Evolutionary conservation across 106 monocot genomes (phyloP).

Genomic region (Posidonia australis): DNA sequence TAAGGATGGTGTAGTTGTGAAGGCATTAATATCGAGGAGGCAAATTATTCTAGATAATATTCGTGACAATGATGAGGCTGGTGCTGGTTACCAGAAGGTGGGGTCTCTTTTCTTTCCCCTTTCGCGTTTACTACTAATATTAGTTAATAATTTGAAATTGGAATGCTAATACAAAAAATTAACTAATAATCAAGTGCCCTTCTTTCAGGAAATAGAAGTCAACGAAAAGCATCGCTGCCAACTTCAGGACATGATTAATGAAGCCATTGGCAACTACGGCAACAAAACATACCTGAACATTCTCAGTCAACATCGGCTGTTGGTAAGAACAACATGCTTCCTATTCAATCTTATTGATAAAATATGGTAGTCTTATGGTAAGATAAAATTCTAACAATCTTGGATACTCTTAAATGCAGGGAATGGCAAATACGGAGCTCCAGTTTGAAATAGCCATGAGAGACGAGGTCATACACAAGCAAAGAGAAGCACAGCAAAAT

Average conservation of each 20-base stretch:
- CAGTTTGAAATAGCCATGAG: conserved; percentile 98
- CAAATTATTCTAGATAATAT: conserved; percentile 96
- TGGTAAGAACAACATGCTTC: conserved; percentile 37
- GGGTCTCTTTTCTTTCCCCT: background rate
- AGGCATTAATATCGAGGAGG: conserved; percentile 60
- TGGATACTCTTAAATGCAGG: conserved; percentile 25
- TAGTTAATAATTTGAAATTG: background rate
- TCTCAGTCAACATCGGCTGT: conserved; percentile 90
- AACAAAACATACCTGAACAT: conserved; percentile 89
- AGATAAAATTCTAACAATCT: background rate
- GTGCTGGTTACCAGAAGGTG: conserved; percentile 78
- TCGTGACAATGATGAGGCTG: conserved; percentile 97
- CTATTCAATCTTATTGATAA: background rate
- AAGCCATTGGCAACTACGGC: conserved; percentile 77
- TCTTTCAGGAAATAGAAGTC: conserved; percentile 69
- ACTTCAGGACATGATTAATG: conserved; percentile 88
- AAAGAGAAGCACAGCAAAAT: conserved; percentile 71
- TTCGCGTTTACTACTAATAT: background rate
- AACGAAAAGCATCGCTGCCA: conserved; percentile 69
- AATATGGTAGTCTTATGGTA: background rate
- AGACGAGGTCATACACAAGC: conserved; percentile 88
- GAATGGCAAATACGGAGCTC: conserved; percentile 90
- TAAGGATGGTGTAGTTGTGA: conserved; percentile 44
- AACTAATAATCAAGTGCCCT: background rate
- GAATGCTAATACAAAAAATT: background rate